Evolutionary conservation across 441 rosid species (phyloP), one percentile per base, ranked within the genome.

Genomic region (Bruguiera hainesii): DNA sequence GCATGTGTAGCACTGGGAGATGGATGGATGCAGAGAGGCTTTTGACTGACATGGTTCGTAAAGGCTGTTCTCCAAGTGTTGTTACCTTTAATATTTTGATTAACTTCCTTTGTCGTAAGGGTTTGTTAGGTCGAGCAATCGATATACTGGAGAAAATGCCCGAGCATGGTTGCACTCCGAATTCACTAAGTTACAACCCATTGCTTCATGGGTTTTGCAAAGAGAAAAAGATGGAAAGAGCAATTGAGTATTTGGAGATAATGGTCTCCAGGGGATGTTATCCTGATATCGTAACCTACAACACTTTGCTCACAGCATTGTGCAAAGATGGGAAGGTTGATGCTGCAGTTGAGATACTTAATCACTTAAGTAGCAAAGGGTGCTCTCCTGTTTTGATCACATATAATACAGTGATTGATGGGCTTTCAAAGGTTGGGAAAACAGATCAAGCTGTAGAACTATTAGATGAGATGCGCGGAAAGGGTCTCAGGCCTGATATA

Each of bases 211-310:
- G 95, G 50, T 89, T 90, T 65, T 89, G 94, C 81, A 89, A 86
- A 79, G 96, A 90, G 78, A 88, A 89, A 75, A 91, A 83, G 74
- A 93, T 90, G 93, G 93, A 89, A 18, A 83, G 90, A 57, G 98
- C 89, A 6, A 79, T 91, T 9, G 87, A 89, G 73, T 93, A 86
- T 79, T 73, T 93, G 77, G 96, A 87, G 74, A 69, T 86, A 70
- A 93, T 93, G 97, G 87, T 84, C 55, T 83, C 96, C 56, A 83
- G 90, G 65, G 96, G 96, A 7, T 93, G 95, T 73, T 85, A 89
- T 71, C 98, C 98, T 4, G 95, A 93, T 77, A 91, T 93, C 65
- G 97, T 93, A 68, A 89, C 96, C 23, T 93, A 93, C 68, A 90
- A 93, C 80, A 90, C 94, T 59, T 68, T 93, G 81, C 79, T 93